Base-by-base conservation (phyloP, 495 filamentous ascomycete genomes). In the Evansstolkia leycettana region DNA sequence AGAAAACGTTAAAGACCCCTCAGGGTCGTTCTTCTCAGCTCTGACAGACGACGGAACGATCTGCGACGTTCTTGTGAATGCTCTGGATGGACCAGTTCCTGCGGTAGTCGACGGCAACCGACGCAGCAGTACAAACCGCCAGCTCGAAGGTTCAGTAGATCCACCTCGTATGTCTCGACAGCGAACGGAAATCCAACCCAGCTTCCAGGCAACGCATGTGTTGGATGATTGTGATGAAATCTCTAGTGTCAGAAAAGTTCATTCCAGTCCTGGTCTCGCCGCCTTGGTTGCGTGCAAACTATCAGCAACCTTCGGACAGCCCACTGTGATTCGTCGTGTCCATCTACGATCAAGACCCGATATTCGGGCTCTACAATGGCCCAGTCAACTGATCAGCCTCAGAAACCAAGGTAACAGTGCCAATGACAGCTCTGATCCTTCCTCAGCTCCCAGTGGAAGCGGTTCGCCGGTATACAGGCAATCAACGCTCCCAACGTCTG, bases 301-400 rank as follows among this genome's bases (percentile, higher is more conserved):
- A 13, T 75, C 70, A 0, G 48, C 52, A 8, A 53, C 65, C 2
- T 65, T 76, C 39, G 63, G 62, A 0, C 60, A 66, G 17, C 61
- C 66, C 13, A 78, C 73, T 10, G 65, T 76, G 3, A 65, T 78
- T 27, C 70, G 61, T 33, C 69, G 70, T 9, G 54, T 60, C 0
- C 55, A 65, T 37, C 47, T 65, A 8, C 54, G 55, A 10, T 41
- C 57, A 11, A 60, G 69, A 28, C 68, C 67, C 5, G 65, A 52
- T 28, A 47, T 68, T 17, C 48, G 41, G 25, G 53, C 42, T 14
- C 18, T 52, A 6, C 48, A 55, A 15, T n/a, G 51, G 45, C 27
- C 48, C 49, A 8, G n/a, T 40, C 4, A 26, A 30, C 28, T 13
- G 11, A 28, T 16, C 26, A 38, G n/a, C 25, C 20, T 47, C 6